Evolutionary conservation across 164 flowering plant genomes (phyloP), one percentile per base, ranked within the genome.

Genomic region (Stephania cephalantha): DNA sequence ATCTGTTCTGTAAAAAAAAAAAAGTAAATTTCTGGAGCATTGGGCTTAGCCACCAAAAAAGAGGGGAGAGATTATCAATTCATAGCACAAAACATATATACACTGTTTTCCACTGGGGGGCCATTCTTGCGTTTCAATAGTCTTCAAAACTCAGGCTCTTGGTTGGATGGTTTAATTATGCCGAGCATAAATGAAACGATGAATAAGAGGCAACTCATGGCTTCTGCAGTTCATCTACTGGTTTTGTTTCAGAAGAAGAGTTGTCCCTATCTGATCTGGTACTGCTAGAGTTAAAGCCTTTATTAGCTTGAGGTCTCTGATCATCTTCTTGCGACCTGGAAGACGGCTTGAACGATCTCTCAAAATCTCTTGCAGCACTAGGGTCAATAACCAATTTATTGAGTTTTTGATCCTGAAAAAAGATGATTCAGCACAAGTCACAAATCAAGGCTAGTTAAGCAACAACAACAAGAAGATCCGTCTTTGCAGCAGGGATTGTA

Each of bases 381-480:
- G 88, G 87, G 78, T 95, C 97, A 63, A 91, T 85, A 64, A 75
- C 83, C 76, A 91, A 52, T 53, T 90, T 90, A 72, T 86, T 84
- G 50, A 91, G 85, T 73, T 91, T 90, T 81, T 90, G 87, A 7
- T 90, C 95, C 99, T 95, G 90, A 80, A 85, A 77, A 67, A 73
- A 17, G 53, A 18, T 69, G 45, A 68, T 18, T 15, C 15, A 12
- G 66, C 15, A 1, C 11, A 50, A 50, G 3, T 50, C 55, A 7
- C 4, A 50, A 20, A n/a, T 9, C n/a, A 48, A 20, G 30, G 7
- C 7, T 22, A 53, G 70, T 3, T 15, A 11, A 9, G 55, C 15
- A 15, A 50, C 55, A 48, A 48, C 12, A 15, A 50, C 15, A 50
- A 35, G 42, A 35, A 35, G 42, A 35, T 35, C 4, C 4, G 42